Evolutionary conservation across 495 filamentous ascomycete genomes (phyloP).

Genomic region (Neurospora sp.): DNA sequence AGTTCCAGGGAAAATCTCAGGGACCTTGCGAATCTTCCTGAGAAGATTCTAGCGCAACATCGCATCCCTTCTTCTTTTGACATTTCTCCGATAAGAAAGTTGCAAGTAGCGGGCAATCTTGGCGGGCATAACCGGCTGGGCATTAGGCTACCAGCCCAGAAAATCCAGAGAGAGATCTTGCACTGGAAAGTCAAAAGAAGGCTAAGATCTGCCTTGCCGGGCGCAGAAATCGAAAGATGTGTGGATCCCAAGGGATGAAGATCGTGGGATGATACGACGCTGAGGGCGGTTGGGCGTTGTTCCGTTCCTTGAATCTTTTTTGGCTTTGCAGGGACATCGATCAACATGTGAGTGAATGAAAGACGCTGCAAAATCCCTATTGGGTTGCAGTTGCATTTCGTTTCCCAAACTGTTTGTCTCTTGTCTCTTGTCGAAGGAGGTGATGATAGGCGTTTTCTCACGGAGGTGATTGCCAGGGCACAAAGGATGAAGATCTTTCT

Average conservation of each 20-base stretch:
- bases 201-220: neutral
- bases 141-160: neutral
- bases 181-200: neutral
- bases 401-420: neutral
- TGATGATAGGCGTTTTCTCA: neutral
- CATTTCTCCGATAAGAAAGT: neutral
- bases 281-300: neutral
- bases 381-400: neutral
- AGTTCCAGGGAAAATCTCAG: neutral
- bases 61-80: neutral
- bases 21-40: neutral
- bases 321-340: neutral
- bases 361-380: neutral
- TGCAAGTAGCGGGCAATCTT: neutral
- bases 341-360: neutral
- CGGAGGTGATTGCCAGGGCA: neutral
- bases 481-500: neutral
- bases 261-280: neutral
- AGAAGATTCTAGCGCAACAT: neutral
- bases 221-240: neutral
- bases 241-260: neutral
- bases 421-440: neutral
- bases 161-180: neutral
- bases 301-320: neutral
- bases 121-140: neutral